phyloP scores from a whole-genome alignment of 176 grass and related monocot species.

The Rhynchospora pubera region DNA sequence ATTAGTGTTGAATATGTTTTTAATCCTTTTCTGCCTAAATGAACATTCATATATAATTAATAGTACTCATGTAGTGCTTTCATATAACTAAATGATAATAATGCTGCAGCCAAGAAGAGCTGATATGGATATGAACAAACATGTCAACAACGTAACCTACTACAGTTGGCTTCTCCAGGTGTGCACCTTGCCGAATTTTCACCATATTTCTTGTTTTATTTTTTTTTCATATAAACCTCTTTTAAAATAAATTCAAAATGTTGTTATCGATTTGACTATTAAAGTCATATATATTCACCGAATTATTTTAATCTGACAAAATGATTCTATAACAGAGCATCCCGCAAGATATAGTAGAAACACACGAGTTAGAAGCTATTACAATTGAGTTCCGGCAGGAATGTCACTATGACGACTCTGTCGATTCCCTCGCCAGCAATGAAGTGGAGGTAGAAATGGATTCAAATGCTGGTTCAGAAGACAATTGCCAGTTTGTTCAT shows the following conservation, averaged over 20 bases:
- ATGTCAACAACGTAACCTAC: constrained; percentile 97
- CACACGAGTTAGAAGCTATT: constrained; percentile 85
- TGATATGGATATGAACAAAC: constrained; percentile 97
- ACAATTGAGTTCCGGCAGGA: constrained; percentile 80
- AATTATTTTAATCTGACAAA: background rate
- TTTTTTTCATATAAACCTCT: background rate
- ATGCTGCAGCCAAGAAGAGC: constrained; percentile 75
- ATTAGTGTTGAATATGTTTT: too few relatives aligned
- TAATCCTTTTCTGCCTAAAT: background rate
- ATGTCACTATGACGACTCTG: constrained; percentile 66
- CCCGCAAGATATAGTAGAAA: constrained; percentile 85
- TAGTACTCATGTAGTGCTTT: background rate
- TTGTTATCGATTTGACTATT: background rate
- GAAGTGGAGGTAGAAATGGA: constrained; percentile 33
- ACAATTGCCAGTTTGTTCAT: constrained; percentile 47
- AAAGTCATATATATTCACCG: background rate
- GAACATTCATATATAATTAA: background rate
- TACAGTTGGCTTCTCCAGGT: constrained; percentile 93
- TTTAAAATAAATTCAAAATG: background rate
- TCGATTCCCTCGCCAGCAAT: constrained; percentile 64
- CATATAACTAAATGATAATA: background rate
- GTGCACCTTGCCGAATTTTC: too few relatives aligned
- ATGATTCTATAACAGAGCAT: constrained; percentile 51
- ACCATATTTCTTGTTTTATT: too few relatives aligned
- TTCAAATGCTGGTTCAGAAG: constrained; percentile 12